Evolutionary conservation across 139 green algal species (phyloP).

Genomic region (Chlamydomonas sphaeroides): DNA sequence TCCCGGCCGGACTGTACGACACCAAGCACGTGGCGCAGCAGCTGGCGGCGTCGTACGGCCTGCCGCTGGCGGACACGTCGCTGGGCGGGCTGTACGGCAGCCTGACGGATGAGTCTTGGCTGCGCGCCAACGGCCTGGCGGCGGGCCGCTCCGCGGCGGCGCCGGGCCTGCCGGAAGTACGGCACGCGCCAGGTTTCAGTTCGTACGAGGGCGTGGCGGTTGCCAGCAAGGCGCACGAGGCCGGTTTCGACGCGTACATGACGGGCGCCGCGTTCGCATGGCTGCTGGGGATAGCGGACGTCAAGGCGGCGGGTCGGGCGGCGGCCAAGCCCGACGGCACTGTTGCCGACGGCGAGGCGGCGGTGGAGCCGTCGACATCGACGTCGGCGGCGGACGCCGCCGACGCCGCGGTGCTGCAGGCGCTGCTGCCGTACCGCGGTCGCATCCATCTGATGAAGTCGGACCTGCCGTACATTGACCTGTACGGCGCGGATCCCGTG

Average conservation of each 20-base stretch:
- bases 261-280: constrained; percentile 64
- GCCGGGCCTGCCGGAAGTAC: constrained; percentile 5
- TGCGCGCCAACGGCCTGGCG: background rate
- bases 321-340: background rate
- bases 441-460: constrained; percentile 14
- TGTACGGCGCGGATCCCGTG: constrained; percentile 44
- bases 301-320: background rate
- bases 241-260: constrained; percentile 86
- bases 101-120: constrained; percentile 19
- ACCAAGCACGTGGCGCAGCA: constrained; percentile 72
- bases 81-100: constrained; percentile 26
- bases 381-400: background rate
- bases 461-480: constrained; percentile 40
- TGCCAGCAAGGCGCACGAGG: constrained; percentile 71
- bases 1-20: constrained; percentile 80
- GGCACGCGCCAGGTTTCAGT: constrained; percentile 38
- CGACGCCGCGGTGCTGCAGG: background rate
- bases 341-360: background rate
- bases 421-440: constrained; percentile 9
- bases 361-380: background rate
- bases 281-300: constrained; percentile 50
- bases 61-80: constrained; percentile 26
- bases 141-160: background rate
- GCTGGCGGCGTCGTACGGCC: background rate
- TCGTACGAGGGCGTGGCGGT: constrained; percentile 23